These are phyloP conservation scores for Ehretia macrophylla DNA, from an alignment of 257 asterid genomes.

Conservation along the genomic window DNA sequence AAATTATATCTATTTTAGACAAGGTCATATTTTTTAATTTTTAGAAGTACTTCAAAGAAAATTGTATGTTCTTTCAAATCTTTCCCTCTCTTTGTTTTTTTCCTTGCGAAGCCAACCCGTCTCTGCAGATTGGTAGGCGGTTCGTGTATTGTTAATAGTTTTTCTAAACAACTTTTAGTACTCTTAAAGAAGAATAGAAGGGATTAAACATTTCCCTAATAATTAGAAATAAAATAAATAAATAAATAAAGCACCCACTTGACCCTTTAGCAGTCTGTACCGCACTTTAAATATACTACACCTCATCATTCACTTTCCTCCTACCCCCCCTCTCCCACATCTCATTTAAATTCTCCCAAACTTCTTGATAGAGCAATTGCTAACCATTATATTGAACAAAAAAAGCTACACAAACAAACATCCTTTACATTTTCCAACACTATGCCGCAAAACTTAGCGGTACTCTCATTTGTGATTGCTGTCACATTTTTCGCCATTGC, in stretches of 20 bases:
- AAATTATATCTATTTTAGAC: too few relatives aligned
- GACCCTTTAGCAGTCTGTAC: conserved; percentile 13
- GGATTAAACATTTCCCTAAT: too few relatives aligned
- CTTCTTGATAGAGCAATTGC: not conserved
- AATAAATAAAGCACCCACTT: not conserved
- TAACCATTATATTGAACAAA: not conserved
- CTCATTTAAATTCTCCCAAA: not conserved
- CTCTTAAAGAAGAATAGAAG: too few relatives aligned
- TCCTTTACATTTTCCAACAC: not conserved
- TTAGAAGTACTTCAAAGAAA: too few relatives aligned
- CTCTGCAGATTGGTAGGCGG: too few relatives aligned
- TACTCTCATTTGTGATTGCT: conserved; percentile 10
- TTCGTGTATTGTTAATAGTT: too few relatives aligned
- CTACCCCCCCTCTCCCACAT: not conserved
- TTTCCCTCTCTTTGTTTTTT: too few relatives aligned
- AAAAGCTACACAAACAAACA: not conserved
- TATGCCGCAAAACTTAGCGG: conserved; percentile 44
- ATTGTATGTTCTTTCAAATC: too few relatives aligned
- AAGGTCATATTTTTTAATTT: too few relatives aligned
- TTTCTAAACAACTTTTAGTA: too few relatives aligned
- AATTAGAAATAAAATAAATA: accelerated
- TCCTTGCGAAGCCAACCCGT: too few relatives aligned
- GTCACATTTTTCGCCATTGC: conserved; percentile 23
- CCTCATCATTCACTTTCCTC: conserved; percentile 23
- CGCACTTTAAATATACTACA: conserved; percentile 33